These are phyloP conservation scores for Lepiota brunneoincarnata DNA, from an alignment of 768 basidiomycete species.

Conservation along the genomic window DNA sequence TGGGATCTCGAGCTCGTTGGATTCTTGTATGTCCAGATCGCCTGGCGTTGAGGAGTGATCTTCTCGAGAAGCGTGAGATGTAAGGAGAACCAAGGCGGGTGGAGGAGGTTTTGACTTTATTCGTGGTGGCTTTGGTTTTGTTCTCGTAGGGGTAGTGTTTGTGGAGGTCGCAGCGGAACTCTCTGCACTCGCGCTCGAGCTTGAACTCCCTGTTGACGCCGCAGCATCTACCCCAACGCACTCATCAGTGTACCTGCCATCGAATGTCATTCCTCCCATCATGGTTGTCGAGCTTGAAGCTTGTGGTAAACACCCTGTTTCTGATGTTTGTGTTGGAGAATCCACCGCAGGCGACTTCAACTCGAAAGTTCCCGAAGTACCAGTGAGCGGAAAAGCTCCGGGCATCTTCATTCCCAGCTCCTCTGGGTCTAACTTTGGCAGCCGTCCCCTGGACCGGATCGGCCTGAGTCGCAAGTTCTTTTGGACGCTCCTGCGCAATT, in stretches of 20 bases:
- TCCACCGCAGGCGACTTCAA: constrained; percentile 8
- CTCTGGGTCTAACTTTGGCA: constrained; percentile 41
- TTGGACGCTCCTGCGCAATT: constrained; percentile 68
- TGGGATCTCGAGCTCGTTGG: background rate
- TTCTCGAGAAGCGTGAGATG: constrained; percentile 1
- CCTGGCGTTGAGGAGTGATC: background rate
- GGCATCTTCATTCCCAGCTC: constrained; percentile 14
- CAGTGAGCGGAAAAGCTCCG: constrained; percentile 21
- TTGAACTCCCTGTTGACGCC: background rate
- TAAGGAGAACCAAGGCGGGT: constrained; percentile 11
- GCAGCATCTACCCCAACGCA: too few relatives aligned
- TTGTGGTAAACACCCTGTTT: too few relatives aligned
- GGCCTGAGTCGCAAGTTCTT: constrained; percentile 78
- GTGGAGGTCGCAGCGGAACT: background rate
- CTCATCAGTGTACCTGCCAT: background rate
- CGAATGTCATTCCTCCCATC: background rate
- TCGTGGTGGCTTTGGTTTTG: background rate
- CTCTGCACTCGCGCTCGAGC: background rate
- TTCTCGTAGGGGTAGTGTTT: background rate
- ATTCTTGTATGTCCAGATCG: constrained; percentile 7
- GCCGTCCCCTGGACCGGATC: constrained; percentile 56
- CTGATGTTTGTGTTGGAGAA: constrained; percentile 3
- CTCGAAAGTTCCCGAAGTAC: background rate
- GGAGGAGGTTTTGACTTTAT: constrained; percentile 4
- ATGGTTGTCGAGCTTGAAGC: background rate